phyloP scores from a whole-genome alignment of 2,329 filamentous ascomycete genomes.

The Dryadomyces quercus-mongolicae region DNA sequence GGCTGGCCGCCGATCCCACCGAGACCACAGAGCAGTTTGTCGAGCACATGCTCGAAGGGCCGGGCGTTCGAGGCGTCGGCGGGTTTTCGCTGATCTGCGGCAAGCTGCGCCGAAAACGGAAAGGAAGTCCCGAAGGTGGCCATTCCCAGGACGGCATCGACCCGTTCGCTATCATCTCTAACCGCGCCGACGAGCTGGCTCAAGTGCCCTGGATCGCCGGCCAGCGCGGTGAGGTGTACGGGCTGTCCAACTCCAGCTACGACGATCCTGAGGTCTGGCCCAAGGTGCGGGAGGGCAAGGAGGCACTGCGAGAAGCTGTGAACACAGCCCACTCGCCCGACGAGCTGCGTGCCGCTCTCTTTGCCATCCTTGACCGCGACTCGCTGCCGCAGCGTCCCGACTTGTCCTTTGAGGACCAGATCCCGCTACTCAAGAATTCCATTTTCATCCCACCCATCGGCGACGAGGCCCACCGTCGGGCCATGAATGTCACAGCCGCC shows the following conservation, averaged over 20 bases:
- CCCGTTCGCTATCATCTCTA: slow-evolving; percentile 48
- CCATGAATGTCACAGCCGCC: slow-evolving; percentile 5
- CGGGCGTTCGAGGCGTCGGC: slow-evolving; percentile 47
- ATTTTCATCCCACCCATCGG: slow-evolving; percentile 50
- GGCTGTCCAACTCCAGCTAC: slow-evolving; percentile 51
- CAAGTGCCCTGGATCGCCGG: slow-evolving; percentile 47
- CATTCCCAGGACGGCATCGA: slow-evolving; percentile 1
- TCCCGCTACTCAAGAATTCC: slow-evolving; percentile 42
- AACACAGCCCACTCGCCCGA: slow-evolving; percentile 14
- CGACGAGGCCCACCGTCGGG: slow-evolving; percentile 23
- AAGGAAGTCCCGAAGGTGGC: neutral
- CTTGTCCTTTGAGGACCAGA: slow-evolving; percentile 39
- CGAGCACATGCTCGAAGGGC: slow-evolving; percentile 35
- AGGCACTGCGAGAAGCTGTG: slow-evolving; percentile 30
- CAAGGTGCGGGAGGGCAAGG: slow-evolving; percentile 43
- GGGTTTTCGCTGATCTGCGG: slow-evolving; percentile 57
- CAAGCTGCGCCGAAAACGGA: slow-evolving; percentile 27
- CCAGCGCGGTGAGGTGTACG: slow-evolving; percentile 38
- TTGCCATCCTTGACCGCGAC: slow-evolving; percentile 42
- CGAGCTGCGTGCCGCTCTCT: slow-evolving; percentile 37
- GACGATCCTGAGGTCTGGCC: slow-evolving; percentile 43
- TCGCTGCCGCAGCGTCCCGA: slow-evolving; percentile 33
- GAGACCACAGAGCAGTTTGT: slow-evolving; percentile 39
- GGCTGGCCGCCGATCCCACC: slow-evolving; percentile 38
- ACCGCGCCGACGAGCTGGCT: slow-evolving; percentile 38